phyloP scores from a whole-genome alignment of 306 rosid genomes.

The Ochetophila trinervis region DNA sequence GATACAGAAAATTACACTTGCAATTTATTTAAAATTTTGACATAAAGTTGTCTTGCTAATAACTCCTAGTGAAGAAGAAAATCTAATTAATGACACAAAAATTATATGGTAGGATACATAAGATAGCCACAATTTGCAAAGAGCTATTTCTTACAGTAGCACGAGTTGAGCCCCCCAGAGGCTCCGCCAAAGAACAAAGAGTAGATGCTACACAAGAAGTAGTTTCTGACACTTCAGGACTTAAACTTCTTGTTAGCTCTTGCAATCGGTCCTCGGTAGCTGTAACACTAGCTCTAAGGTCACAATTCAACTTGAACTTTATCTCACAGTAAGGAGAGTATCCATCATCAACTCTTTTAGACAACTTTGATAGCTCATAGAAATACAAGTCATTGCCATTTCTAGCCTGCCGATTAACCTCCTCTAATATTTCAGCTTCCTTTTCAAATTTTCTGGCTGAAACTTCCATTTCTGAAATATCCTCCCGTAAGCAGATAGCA shows the following conservation, averaged over 20 bases:
- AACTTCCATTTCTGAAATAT: constrained; percentile 74
- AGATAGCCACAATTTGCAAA: constrained; percentile 9
- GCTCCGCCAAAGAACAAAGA: constrained; percentile 52
- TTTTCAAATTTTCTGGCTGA: constrained; percentile 77
- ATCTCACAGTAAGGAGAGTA: constrained; percentile 66
- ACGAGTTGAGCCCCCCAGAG: constrained; percentile 29
- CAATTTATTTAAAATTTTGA: constrained; percentile 27
- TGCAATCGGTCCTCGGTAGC: constrained; percentile 34
- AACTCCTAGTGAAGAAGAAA: constrained; percentile 20
- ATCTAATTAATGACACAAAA: not conserved
- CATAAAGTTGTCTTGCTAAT: not conserved
- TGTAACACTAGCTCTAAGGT: constrained; percentile 26
- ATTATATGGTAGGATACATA: constrained; percentile 4
- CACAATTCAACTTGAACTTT: constrained; percentile 43
- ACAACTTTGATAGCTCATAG: constrained; percentile 45
- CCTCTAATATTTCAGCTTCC: constrained; percentile 51
- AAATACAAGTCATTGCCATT: constrained; percentile 55
- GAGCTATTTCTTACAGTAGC: constrained; percentile 47
- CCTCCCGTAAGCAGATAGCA: constrained; percentile 67
- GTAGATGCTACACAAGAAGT: constrained; percentile 55
- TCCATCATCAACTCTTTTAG: constrained; percentile 61
- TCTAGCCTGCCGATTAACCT: constrained; percentile 44
- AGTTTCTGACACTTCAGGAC: constrained; percentile 42
- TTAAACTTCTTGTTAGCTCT: constrained; percentile 31
- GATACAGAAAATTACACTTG: constrained; percentile 10